Percentiles rank a stretch among this genome's conserved stretches.
These are phyloP conservation scores for Pseudopyricularia cyperi DNA, from an alignment of 2,329 filamentous ascomycete species.

Conservation along the genomic window DNA sequence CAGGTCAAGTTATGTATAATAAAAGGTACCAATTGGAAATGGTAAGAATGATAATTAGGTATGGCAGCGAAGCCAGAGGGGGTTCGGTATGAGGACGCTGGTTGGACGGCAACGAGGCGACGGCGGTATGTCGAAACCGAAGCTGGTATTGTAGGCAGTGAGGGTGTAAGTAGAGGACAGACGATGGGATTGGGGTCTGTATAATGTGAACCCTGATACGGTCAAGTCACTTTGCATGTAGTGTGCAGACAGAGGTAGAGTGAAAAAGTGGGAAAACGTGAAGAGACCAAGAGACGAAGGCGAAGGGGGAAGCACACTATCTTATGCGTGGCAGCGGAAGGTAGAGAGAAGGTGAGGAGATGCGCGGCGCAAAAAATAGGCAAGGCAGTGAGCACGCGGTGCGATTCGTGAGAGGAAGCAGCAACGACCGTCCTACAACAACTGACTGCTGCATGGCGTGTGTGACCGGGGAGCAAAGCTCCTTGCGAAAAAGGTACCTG, in stretches of 20 bases:
- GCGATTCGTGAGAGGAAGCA: slow-evolving; percentile 10
- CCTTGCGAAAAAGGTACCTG: too few species aligned
- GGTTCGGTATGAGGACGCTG: neutral
- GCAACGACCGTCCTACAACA: neutral
- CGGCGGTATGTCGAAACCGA: neutral
- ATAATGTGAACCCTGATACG: neutral
- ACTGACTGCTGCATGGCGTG: neutral
- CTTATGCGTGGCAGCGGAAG: slow-evolving; percentile 1
- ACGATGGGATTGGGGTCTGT: slow-evolving; percentile 1
- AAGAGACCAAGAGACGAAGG: neutral
- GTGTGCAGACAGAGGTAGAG: too few species aligned
- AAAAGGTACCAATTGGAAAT: neutral
- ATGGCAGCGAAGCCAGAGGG: neutral
- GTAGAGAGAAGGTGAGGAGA: neutral
- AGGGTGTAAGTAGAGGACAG: neutral
- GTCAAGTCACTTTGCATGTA: neutral
- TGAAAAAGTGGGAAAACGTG: neutral
- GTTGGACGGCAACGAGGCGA: neutral
- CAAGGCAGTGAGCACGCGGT: slow-evolving; percentile 4
- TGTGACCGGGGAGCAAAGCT: too few species aligned
- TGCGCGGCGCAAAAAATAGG: slow-evolving; percentile 3
- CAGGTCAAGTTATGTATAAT: neutral
- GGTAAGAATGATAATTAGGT: too few species aligned
- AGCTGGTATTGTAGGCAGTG: neutral
- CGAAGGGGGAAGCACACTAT: neutral